Percentiles rank a stretch among this genome's conserved stretches.
Evolutionary conservation across 2,329 filamentous ascomycete species (phyloP).

Genomic region (Exophiala mesophila): DNA sequence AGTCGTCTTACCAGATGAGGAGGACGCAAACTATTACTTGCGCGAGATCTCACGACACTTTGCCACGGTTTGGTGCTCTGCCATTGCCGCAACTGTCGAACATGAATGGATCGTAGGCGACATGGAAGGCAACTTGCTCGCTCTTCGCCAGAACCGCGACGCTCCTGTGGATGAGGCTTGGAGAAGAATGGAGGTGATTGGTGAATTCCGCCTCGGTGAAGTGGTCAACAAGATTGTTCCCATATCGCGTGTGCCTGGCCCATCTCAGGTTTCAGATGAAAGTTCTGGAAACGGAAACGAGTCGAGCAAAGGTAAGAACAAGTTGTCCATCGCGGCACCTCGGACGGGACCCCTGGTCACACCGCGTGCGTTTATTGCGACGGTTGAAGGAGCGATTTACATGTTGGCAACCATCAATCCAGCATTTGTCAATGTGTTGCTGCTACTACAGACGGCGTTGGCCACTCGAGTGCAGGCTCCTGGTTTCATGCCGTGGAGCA

Average conservation of each 20-base stretch:
- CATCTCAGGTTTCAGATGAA: constrained; percentile 2
- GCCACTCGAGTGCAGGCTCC: constrained; percentile 61
- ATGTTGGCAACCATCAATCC: constrained; percentile 72
- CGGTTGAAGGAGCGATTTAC: constrained; percentile 88
- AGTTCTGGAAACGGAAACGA: background rate
- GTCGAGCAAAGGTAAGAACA: background rate
- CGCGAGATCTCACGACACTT: constrained; percentile 74
- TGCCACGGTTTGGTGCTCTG: constrained; percentile 75
- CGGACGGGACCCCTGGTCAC: constrained; percentile 58
- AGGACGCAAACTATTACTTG: constrained; percentile 38
- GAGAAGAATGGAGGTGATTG: constrained; percentile 64
- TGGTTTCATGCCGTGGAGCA: constrained; percentile 69
- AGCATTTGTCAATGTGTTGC: constrained; percentile 69
- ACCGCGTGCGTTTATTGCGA: constrained; percentile 82
- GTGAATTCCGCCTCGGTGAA: constrained; percentile 82
- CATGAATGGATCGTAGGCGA: constrained; percentile 80
- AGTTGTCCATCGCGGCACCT: background rate
- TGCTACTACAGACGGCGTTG: constrained; percentile 72
- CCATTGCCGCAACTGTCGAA: constrained; percentile 65
- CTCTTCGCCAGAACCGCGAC: constrained; percentile 63
- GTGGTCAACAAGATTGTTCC: constrained; percentile 85
- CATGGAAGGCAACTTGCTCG: constrained; percentile 78
- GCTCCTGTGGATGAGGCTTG: constrained; percentile 66
- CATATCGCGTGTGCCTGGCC: constrained; percentile 57
- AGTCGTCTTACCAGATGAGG: constrained; percentile 44